Base-by-base conservation (phyloP, 805 yeast species). In the Cyberlindnera maritima region DNA sequence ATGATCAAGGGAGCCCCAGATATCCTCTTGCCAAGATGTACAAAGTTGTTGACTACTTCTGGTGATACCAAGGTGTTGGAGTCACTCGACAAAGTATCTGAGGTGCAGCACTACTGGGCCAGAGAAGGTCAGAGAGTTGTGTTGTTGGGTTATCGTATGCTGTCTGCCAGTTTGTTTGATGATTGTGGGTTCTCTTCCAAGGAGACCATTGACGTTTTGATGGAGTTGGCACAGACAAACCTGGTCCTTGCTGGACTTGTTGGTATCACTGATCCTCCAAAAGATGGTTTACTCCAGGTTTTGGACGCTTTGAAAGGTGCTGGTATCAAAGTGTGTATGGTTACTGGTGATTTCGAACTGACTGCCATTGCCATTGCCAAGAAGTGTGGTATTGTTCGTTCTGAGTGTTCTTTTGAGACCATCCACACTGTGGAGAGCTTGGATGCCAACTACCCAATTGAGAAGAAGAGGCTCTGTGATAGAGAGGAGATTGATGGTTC, bases 301-400 rank as follows among this genome's bases (percentile, higher is more conserved):
- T 56, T 72, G 26, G 36, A 46, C 7, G 60, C 56, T 7, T 60
- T 72, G 31, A 64, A 66, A 45, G 57, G 48, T 18, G 76, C 77
- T 9, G 75, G 76, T 13, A 65, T 73, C 44, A 70, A 64, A 39
- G 59, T 68, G 14, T 64, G 66, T 7, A 72, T 73, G 76, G 69
- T 72, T 19, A 73, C 77, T n/a, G 82, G 83, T 48, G 83, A 78
- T 58, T 76, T 70, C 50, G 77, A 74, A 53, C 60, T 72, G 13
- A 77, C 81, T 25, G 82, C 77, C 1, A 64, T 72, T 31, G 69
- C 79, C 3, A 77, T 77, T 52, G 79, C 79, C 3, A 66, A 67
- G 32, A 70, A 71, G 46, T 62, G 70, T 58, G 74, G 73, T 14
- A 70, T 71, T 25, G 50, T 69, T 3, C 32, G 46, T 20, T 41